A percentile compares a stretch with the other conserved stretches of the same genome.
Evolutionary conservation across 306 rosid genomes (phyloP).

Genomic region (Alnus rubra): DNA sequence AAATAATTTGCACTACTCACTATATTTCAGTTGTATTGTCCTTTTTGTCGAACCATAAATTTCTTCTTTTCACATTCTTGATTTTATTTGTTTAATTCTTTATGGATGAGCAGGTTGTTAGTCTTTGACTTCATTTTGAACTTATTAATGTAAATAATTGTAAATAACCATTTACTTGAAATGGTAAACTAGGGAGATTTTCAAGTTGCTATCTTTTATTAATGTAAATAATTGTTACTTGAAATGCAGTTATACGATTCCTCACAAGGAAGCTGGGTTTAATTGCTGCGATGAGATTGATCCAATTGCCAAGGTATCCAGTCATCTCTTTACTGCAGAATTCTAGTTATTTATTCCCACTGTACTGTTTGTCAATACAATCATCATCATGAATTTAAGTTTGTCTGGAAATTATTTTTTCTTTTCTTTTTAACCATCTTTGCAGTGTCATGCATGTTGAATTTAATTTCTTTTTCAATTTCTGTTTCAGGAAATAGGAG

Average conservation of each 20-base stretch:
- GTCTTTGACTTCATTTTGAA: not conserved
- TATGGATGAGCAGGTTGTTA: not conserved
- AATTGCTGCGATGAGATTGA: constrained; percentile 60
- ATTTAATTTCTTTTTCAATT: not conserved
- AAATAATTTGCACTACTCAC: not conserved
- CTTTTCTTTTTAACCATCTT: not conserved
- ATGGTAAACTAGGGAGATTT: not conserved
- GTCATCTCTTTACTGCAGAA: not conserved
- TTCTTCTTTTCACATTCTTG: not conserved
- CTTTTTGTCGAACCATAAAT: not conserved
- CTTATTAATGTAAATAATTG: constrained; percentile 2
- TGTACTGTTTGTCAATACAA: not conserved
- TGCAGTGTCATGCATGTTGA: not conserved
- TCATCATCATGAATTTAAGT: not conserved
- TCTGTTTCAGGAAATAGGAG: constrained; percentile 55
- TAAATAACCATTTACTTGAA: not conserved
- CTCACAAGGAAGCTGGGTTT: constrained; percentile 60
- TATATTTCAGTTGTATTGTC: not conserved
- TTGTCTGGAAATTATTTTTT: not conserved
- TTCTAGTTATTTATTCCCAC: not conserved
- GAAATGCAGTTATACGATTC: constrained; percentile 55
- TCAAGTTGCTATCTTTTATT: not conserved
- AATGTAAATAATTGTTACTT: not conserved
- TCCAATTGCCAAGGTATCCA: constrained; percentile 55
- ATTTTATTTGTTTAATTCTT: not conserved